A percentile compares a stretch with the other conserved stretches of the same genome.
phyloP scores from a whole-genome alignment of 2,329 filamentous ascomycete species.

The Didymella sp. region DNA sequence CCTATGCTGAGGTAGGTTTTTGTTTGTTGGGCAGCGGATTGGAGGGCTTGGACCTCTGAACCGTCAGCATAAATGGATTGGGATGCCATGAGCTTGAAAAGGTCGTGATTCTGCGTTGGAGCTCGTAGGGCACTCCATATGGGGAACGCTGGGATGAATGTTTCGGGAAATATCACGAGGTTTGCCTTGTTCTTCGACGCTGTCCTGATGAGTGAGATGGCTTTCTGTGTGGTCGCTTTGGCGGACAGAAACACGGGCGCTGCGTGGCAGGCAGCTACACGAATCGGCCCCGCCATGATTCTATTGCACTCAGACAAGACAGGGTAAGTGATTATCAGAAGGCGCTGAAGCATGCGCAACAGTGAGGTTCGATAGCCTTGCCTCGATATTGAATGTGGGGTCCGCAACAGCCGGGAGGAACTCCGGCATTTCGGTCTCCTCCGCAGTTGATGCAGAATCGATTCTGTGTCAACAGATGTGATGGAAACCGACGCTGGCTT shows the following conservation, averaged over 20 bases:
- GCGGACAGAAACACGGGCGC: conserved; percentile 59
- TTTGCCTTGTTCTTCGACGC: conserved; percentile 56
- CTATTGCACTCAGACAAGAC: neutral
- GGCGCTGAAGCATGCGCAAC: neutral
- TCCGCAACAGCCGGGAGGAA: neutral
- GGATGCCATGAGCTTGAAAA: conserved; percentile 56
- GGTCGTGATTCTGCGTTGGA: conserved; percentile 59
- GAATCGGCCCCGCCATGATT: conserved; percentile 22
- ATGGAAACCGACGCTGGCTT: neutral
- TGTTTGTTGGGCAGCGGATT: conserved; percentile 47
- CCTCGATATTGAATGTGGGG: neutral
- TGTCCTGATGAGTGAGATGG: conserved; percentile 54
- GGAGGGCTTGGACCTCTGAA: conserved; percentile 51
- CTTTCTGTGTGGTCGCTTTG: conserved; percentile 56
- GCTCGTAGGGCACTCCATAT: conserved; percentile 58
- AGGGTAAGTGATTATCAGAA: neutral
- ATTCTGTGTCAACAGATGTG: neutral
- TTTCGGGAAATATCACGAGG: conserved; percentile 62
- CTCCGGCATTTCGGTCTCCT: conserved; percentile 4
- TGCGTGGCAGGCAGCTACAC: conserved; percentile 38
- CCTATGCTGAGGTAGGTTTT: conserved; percentile 57
- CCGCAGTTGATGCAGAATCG: neutral
- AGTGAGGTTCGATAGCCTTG: neutral
- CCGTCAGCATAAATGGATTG: conserved; percentile 58
- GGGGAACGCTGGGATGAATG: conserved; percentile 62